Base-by-base conservation (phyloP, 2,329 filamentous ascomycete genomes). In the Trichoderma gracile region DNA sequence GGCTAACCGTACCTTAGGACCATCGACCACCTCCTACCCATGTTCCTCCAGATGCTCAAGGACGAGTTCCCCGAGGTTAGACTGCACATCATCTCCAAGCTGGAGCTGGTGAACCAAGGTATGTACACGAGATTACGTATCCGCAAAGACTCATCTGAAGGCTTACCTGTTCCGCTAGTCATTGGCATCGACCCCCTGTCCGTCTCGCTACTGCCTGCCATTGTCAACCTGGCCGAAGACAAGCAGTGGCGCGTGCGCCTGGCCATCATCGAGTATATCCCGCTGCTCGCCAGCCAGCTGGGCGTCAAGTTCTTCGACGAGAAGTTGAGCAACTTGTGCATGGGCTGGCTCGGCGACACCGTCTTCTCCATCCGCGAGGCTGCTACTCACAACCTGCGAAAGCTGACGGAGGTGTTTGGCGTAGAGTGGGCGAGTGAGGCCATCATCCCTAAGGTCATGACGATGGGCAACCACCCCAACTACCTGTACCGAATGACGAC, bases 401-500 rank as follows among this genome's bases (percentile, higher is more conserved):
- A 98, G 84, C 85, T 99, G 67, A 98, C 95, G 8, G 95, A 99
- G 78, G 95, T 99, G 0, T 99, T 99, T 75, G 95, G 95, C 54
- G 93, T 98, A 17, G 93, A 97, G 68, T 99, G 95, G 95, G 94
- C 95, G 49, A 96, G 90, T 77, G 91, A 93, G 76, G 93, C 93
- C 53, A 99, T 99, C 74, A 96, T 99, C 71, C 95, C 95, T 66
- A 98, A 98, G 82, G 95, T 99, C 69, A 95, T 97, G 85, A 91
- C 91, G 43, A 98, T 99, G 95, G 95, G 95, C 66, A 91, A 92
- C 75, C 95, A 99, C 77, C 92, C 94, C 67, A 99, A 99, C 81
- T 99, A 99, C 77, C 89, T 99, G 60, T 99, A 99, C 85, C 87
- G 95, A 76, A 99, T 99, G 95, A 99, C 95, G 10, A 99, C 95